Percentiles rank a stretch among this genome's conserved stretches.
These are phyloP conservation scores for Colletotrichum karsti DNA, from an alignment of 2,329 filamentous ascomycete species.

Conservation along the genomic window DNA sequence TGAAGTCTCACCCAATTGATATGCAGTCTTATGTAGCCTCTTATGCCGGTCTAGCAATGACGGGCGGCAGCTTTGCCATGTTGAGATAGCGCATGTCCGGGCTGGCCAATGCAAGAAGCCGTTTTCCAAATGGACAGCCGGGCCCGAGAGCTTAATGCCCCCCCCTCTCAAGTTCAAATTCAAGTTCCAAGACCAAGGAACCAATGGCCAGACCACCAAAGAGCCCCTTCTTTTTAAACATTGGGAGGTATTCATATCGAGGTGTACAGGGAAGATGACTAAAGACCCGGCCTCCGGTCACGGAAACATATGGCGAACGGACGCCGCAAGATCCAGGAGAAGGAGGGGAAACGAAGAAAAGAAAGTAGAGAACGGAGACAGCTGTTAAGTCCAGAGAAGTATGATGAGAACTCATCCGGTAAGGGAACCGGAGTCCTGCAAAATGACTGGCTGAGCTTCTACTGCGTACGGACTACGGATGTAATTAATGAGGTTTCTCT, in stretches of 20 bases:
- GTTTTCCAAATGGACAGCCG: not conserved
- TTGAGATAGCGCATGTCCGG: not conserved
- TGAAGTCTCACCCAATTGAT: not conserved
- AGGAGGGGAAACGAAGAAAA: not conserved
- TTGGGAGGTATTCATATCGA: not conserved
- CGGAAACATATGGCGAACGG: not conserved
- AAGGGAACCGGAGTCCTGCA: not conserved
- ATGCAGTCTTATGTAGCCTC: not conserved
- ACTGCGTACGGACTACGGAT: not conserved
- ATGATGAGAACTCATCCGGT: not conserved
- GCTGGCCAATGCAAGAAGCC: constrained; percentile 18
- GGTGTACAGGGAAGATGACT: not conserved
- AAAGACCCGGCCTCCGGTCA: constrained; percentile 1
- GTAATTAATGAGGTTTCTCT: not conserved
- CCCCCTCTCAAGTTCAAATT: not conserved
- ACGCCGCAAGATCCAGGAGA: not conserved
- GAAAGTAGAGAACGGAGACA: not conserved
- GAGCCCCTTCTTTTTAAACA: not conserved
- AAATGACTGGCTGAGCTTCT: constrained; percentile 16
- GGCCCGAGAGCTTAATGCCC: constrained; percentile 23
- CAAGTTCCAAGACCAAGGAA: not conserved
- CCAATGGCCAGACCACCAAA: not conserved
- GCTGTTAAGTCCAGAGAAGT: not conserved
- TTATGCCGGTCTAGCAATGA: not conserved
- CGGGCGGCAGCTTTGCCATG: not conserved